These are phyloP conservation scores for Puccinia novopanici DNA, from an alignment of 1,284 basidiomycete species.

Conservation along the genomic window DNA sequence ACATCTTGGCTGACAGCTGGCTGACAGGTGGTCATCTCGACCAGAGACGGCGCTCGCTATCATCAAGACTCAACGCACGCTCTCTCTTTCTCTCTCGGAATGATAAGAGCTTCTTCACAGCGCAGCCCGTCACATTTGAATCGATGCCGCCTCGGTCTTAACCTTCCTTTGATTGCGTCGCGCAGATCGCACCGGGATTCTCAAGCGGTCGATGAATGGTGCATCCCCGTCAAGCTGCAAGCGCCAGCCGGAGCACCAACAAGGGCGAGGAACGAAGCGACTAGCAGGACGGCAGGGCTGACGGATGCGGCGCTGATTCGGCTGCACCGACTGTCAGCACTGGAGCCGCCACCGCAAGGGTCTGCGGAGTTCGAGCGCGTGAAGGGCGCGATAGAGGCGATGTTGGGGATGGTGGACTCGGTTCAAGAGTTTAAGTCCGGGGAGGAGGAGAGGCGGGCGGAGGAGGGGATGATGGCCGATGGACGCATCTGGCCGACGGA, in stretches of 20 bases:
- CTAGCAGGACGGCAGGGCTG: neutral
- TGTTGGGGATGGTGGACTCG: slow-evolving; percentile 31
- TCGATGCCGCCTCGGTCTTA: too few species aligned
- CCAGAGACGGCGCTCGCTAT: too few species aligned
- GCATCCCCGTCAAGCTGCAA: slow-evolving; percentile 10
- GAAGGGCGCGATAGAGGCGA: neutral
- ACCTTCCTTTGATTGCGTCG: neutral
- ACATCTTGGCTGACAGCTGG: too few species aligned
- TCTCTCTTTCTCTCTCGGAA: too few species aligned
- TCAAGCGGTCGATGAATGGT: slow-evolving; percentile 27
- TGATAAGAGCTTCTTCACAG: too few species aligned
- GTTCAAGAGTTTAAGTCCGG: neutral
- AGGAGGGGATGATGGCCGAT: neutral
- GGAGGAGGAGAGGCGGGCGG: neutral
- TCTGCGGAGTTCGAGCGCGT: neutral
- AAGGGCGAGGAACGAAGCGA: neutral
- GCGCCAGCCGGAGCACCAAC: neutral
- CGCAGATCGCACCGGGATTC: neutral
- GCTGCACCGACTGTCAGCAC: slow-evolving; percentile 8
- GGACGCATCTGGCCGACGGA: slow-evolving; percentile 18
- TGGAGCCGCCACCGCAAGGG: neutral
- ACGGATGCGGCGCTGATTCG: slow-evolving; percentile 5
- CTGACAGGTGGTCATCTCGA: too few species aligned
- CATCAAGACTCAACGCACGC: too few species aligned
- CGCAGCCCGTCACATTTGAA: too few species aligned